Evolutionary conservation across 805 yeast genomes (phyloP).

Genomic region (Candida chauliodis): DNA sequence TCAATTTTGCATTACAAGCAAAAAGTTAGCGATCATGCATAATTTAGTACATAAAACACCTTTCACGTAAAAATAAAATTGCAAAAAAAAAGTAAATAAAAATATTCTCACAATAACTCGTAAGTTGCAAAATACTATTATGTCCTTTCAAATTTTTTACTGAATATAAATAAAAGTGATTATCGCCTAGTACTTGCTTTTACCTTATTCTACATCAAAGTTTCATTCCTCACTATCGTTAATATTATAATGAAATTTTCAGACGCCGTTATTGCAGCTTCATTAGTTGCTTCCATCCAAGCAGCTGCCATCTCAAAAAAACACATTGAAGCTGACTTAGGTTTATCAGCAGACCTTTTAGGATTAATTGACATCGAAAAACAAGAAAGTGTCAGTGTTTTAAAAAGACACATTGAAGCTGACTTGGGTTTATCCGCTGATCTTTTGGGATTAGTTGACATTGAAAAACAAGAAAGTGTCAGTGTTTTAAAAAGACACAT

Average conservation of each 20-base stretch:
- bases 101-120: no score
- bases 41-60: no score
- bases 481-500: background rate
- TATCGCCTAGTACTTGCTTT: background rate
- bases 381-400: background rate
- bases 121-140: no score
- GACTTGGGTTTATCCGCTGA: background rate
- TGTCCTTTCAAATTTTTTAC: background rate
- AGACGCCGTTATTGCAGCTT: background rate
- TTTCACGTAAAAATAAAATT: no score
- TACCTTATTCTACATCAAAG: background rate
- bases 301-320: slow-evolving; percentile 3
- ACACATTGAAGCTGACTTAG: background rate
- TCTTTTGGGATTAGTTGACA: slow-evolving; percentile 1
- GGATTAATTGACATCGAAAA: slow-evolving; percentile 1
- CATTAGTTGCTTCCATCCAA: slow-evolving; percentile 1
- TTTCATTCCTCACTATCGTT: slow-evolving; percentile 5
- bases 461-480: background rate
- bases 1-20: no score
- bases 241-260: slow-evolving; percentile 4
- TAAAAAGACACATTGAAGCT: slow-evolving; percentile 3
- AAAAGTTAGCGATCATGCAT: no score
- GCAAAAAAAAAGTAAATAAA: no score
- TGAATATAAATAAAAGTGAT: background rate
- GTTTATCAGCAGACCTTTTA: background rate